Conservation (phyloP, 1,284 basidiomycete genomes). For the Kwoniella shivajii region DNA sequence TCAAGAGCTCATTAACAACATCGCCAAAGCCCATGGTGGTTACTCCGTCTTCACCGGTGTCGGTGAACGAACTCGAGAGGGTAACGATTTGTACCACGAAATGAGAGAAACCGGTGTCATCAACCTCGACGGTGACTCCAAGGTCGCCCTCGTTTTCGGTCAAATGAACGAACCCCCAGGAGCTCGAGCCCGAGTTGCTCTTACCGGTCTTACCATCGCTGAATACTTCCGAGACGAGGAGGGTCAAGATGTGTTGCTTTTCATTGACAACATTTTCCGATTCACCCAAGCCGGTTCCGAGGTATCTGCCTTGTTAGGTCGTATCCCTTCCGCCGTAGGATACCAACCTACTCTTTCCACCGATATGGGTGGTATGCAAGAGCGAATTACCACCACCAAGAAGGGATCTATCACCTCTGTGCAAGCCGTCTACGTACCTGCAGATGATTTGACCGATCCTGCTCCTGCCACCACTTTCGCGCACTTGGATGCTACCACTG, state of each 20-base stretch:
- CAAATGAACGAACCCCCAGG: conserved; percentile 99
- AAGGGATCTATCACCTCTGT: conserved; percentile 99
- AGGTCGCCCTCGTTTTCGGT: conserved; percentile 99
- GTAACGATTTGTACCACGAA: conserved; percentile 99
- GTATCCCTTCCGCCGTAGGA: conserved; percentile 99
- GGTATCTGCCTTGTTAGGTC: conserved; percentile 98
- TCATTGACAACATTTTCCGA: conserved; percentile 99
- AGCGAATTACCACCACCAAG: conserved; percentile 99
- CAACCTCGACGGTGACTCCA: conserved; percentile 97
- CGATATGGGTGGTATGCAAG: conserved; percentile 99
- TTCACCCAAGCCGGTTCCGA: conserved; percentile 99
- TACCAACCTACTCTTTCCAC: conserved; percentile 99
- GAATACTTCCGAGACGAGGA: conserved; percentile 99
- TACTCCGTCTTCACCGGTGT: conserved; percentile 99
- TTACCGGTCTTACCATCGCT: conserved; percentile 97
- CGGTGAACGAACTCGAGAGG: conserved; percentile 99
- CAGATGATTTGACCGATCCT: conserved; percentile 99
- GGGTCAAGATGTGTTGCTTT: conserved; percentile 98
- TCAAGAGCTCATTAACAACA: conserved; percentile 98
- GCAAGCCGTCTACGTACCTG: conserved; percentile 98
- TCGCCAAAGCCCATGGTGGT: conserved; percentile 99
- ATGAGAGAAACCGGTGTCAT: conserved; percentile 99
- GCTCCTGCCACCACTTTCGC: conserved; percentile 99
- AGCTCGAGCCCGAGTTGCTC: conserved; percentile 99
- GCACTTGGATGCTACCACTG: conserved; percentile 99